Percentiles rank a stretch among this genome's conserved stretches.
These are phyloP conservation scores for Tremella yokohamensis DNA, from an alignment of 768 basidiomycete species.

Conservation along the genomic window DNA sequence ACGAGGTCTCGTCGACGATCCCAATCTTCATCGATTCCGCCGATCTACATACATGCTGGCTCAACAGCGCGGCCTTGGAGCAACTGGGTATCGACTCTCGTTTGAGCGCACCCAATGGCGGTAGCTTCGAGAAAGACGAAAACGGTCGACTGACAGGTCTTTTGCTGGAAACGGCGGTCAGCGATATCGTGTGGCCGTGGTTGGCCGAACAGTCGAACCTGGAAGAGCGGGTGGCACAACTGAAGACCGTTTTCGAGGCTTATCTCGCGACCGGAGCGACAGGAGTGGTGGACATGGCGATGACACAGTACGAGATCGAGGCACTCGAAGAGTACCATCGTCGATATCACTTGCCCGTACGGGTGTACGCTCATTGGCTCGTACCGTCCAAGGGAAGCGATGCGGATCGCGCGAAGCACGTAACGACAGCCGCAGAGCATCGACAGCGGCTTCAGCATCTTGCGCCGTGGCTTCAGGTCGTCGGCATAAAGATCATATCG, in stretches of 20 bases:
- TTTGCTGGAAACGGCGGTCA: conserved; percentile 20
- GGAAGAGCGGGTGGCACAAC: conserved; percentile 9
- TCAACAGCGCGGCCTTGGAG: conserved; percentile 21
- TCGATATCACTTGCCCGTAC: conserved; percentile 15
- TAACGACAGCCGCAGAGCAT: conserved; percentile 15
- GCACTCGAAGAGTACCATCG: conserved; percentile 21
- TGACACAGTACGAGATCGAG: conserved; percentile 11
- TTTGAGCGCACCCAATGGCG: conserved; percentile 23
- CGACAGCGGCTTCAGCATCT: conserved; percentile 2
- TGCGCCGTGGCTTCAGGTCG: conserved; percentile 16
- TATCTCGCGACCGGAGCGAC: conserved; percentile 23
- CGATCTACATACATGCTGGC: conserved; percentile 28
- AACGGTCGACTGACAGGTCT: conserved; percentile 26
- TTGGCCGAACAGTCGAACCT: conserved; percentile 9
- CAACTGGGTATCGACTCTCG: conserved; percentile 17
- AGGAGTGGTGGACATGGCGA: conserved; percentile 27
- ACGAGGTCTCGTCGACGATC: conserved; percentile 21
- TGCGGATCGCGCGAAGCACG: conserved; percentile 11
- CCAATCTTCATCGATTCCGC: conserved; percentile 28
- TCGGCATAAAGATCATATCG: conserved; percentile 30
- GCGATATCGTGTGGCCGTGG: conserved; percentile 31
- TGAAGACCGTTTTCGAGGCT: conserved; percentile 13
- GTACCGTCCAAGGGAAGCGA: conserved; percentile 12
- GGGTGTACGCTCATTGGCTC: conserved; percentile 18
- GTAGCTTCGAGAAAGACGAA: conserved; percentile 20